Evolutionary conservation across 768 basidiomycete species (phyloP), one percentile per base, ranked within the genome.

Genomic region (Boletus sp.): DNA sequence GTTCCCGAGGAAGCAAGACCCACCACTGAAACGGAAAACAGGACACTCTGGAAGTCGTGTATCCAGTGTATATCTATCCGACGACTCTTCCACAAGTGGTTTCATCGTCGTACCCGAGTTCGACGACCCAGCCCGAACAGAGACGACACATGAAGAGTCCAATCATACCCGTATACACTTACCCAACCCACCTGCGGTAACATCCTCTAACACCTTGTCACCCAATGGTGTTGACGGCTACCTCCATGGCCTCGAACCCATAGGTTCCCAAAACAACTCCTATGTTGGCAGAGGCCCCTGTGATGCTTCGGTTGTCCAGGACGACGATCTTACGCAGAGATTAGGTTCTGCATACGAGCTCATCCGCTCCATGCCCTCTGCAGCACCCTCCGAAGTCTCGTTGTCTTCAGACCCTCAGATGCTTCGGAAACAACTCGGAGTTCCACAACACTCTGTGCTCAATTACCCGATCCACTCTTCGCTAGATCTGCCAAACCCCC

Each of bases 401-500:
- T 39, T 67, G 8, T 56, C 70, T 14, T 54, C 58, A n/a, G 64
- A 71, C 17, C 67, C 70, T 41, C 58, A 54, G 47, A 64, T 53
- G 10, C 55, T 59, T 58, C 67, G 55, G 45, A 69, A 65, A 46
- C 65, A 71, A 30, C 55, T 71, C 27, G 69, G 67, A 32, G 55
- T 68, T 8, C 59, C 69, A 19, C 69, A 71, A 27, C 69, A 68
- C 42, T 68, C 67, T 17, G 67, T 71, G 32, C 40, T 62, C 19
- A 69, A 68, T 41, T 42, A 62, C 30, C 56, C 62, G 5, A 29
- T 45, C 9, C 37, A 49, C 14, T 64, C 53, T 45, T 58, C 55
- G 25, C 59, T 44, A 33, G 59, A 57, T 38, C 40, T 70, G 15
- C 67, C 67, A 30, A 69, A 69, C 50, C 68, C 67, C 8, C 55